Evolutionary conservation across 345 rosid genomes (phyloP).

Genomic region (Eutrema yunnanense): DNA sequence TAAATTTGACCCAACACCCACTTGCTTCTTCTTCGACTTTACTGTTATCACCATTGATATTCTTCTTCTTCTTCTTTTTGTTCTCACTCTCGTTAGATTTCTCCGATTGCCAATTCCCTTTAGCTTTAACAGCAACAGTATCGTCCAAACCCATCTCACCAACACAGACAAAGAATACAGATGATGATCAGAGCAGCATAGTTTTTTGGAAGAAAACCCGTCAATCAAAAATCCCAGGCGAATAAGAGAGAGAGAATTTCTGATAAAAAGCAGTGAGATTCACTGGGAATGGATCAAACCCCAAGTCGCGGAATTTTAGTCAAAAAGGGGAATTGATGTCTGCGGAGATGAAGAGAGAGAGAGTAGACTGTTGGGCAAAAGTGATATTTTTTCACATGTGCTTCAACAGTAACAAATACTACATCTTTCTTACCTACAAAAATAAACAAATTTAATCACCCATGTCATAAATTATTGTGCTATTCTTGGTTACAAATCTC

Average conservation of each 20-base stretch:
- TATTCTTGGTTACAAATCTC: conserved; percentile 14
- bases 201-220: not conserved
- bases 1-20: conserved; percentile 68
- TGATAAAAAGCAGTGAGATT: conserved; percentile 16
- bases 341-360: conserved; percentile 7
- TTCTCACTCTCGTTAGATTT: conserved; percentile 31
- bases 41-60: conserved; percentile 3
- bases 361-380: not conserved
- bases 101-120: conserved; percentile 11
- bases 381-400: conserved; percentile 23
- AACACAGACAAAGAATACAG: not conserved
- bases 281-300: conserved; percentile 25
- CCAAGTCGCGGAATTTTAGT: conserved; percentile 31
- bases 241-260: not conserved
- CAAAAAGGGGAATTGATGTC: conserved; percentile 31
- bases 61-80: conserved; percentile 41
- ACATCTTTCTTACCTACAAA: no score
- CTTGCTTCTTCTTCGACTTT: conserved; percentile 35
- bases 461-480: no score
- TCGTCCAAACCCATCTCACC: conserved; percentile 25
- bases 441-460: conserved; percentile 3
- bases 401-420: conserved; percentile 15
- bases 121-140: not conserved
- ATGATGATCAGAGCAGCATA: conserved; percentile 1
- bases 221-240: not conserved